These are phyloP conservation scores for Podaxis carcinomalis DNA, from an alignment of 768 basidiomycete genomes.

Conservation along the genomic window DNA sequence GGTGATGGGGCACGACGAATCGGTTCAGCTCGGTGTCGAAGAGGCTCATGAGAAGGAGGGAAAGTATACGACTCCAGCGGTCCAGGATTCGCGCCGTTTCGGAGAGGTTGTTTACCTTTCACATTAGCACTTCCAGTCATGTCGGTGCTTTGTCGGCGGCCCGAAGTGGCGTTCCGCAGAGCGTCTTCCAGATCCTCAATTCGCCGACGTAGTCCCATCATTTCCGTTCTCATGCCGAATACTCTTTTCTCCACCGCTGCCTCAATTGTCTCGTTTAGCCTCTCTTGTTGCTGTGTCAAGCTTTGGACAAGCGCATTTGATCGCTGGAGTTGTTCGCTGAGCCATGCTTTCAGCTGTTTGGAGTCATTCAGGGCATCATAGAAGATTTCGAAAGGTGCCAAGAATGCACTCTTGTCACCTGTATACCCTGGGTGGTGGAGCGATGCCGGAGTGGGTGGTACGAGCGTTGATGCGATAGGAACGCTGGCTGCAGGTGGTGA, in stretches of 20 bases:
- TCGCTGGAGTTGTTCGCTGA: conserved; percentile 67
- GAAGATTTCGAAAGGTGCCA: conserved; percentile 79
- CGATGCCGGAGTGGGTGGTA: conserved; percentile 67
- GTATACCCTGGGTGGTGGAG: conserved; percentile 57
- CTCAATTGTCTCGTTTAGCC: conserved; percentile 55
- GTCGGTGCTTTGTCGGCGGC: conserved; percentile 9
- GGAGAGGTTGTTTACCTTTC: conserved; percentile 14
- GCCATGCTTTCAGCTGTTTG: conserved; percentile 72
- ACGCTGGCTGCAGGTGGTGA: conserved; percentile 60
- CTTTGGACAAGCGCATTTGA: conserved; percentile 51
- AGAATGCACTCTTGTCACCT: conserved; percentile 69
- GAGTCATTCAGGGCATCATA: conserved; percentile 83
- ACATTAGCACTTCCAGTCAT: background rate
- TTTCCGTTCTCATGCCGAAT: conserved; percentile 56
- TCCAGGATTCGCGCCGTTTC: conserved; percentile 16
- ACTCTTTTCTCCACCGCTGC: conserved; percentile 58
- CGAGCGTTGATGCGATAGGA: conserved; percentile 61
- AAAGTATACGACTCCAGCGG: conserved; percentile 38
- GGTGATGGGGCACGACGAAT: conserved; percentile 37
- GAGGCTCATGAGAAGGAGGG: conserved; percentile 28
- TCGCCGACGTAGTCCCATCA: conserved; percentile 52
- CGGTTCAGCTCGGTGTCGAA: conserved; percentile 31
- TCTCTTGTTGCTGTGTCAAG: conserved; percentile 58
- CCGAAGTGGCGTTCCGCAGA: conserved; percentile 20
- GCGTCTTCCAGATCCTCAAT: conserved; percentile 68